Percentiles rank a stretch among this genome's conserved stretches.
These are phyloP conservation scores for Yamadazyma atlantica DNA, from an alignment of 1,139 yeast genomes.

Conservation along the genomic window DNA sequence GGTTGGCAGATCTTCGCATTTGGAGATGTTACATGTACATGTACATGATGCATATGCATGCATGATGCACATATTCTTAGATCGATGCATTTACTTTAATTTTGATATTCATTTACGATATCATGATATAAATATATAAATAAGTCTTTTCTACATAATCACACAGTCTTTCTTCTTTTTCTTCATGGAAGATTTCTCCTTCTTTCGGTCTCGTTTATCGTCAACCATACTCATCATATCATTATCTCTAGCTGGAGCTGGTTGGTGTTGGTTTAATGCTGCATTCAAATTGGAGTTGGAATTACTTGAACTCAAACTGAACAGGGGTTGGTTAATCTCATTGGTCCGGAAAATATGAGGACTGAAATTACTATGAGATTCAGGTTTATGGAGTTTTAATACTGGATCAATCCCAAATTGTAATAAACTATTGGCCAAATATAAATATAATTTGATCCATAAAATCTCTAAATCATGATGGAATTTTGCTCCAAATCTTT, in stretches of 20 bases:
- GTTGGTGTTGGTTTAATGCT: not conserved
- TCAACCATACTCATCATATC: not conserved
- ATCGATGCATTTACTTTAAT: too few species aligned
- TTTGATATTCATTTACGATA: too few species aligned
- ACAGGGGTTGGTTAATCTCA: slow-evolving; percentile 7
- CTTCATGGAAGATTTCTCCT: slow-evolving; percentile 18
- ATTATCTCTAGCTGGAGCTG: not conserved
- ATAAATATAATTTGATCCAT: slow-evolving; percentile 68
- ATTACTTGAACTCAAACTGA: not conserved
- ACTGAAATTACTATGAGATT: slow-evolving; percentile 3
- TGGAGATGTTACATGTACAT: too few species aligned
- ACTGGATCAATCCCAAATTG: slow-evolving; percentile 68
- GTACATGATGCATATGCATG: too few species aligned
- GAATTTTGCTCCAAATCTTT: slow-evolving; percentile 53
- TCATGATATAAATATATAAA: too few species aligned
- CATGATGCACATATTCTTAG: too few species aligned
- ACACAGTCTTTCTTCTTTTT: slow-evolving; percentile 39
- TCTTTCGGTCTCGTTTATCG: slow-evolving; percentile 8
- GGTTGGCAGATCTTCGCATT: too few species aligned
- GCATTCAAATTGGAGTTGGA: slow-evolving; percentile 1
- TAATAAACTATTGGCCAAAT: slow-evolving; percentile 63
- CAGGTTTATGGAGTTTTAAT: slow-evolving; percentile 22
- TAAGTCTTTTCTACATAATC: slow-evolving; percentile 4
- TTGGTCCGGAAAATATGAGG: slow-evolving; percentile 11
- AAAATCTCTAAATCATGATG: slow-evolving; percentile 56